Evolutionary conservation across 768 basidiomycete species (phyloP).

Genomic region (Tylopilus balloui): DNA sequence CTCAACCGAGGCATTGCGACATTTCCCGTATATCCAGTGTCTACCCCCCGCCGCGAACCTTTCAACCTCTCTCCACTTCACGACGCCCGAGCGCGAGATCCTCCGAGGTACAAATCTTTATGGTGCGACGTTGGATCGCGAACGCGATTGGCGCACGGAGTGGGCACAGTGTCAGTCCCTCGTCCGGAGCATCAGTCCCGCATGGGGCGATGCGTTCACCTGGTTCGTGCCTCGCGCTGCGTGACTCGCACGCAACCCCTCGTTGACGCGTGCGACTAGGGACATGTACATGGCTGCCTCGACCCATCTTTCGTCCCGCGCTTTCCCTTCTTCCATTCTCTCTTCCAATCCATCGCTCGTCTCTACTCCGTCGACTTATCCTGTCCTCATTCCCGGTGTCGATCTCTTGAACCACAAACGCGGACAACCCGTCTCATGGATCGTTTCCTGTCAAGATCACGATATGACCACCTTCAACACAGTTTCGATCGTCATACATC

Average conservation of each 20-base stretch:
- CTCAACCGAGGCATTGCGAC: conserved; percentile 23
- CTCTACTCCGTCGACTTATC: conserved; percentile 51
- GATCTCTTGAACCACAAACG: conserved; percentile 86
- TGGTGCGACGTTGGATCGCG: conserved; percentile 68
- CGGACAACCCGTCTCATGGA: conserved; percentile 79
- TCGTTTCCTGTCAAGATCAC: conserved; percentile 40
- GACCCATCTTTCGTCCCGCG: conserved; percentile 81
- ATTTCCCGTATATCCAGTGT: conserved; percentile 61
- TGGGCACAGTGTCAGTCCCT: conserved; percentile 51
- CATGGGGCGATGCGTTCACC: conserved; percentile 51
- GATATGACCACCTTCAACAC: conserved; percentile 22
- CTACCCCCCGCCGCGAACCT: conserved; percentile 58
- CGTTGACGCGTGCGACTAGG: conserved; percentile 41
- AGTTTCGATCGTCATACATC: conserved; percentile 62
- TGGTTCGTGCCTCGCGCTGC: conserved; percentile 49
- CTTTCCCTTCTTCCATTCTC: conserved; percentile 84
- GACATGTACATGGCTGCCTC: conserved; percentile 64
- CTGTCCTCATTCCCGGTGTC: conserved; percentile 81
- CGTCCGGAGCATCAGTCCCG: conserved; percentile 32
- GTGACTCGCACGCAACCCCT: conserved; percentile 18
- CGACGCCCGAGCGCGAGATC: conserved; percentile 51
- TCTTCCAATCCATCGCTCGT: conserved; percentile 50
- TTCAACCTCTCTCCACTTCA: conserved; percentile 73
- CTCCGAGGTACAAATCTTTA: conserved; percentile 79
- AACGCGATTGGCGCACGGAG: conserved; percentile 57